A percentile compares a stretch with the other conserved stretches of the same genome.
phyloP scores from a whole-genome alignment of 164 flowering plant genomes.

The Aristolochia contorta region DNA sequence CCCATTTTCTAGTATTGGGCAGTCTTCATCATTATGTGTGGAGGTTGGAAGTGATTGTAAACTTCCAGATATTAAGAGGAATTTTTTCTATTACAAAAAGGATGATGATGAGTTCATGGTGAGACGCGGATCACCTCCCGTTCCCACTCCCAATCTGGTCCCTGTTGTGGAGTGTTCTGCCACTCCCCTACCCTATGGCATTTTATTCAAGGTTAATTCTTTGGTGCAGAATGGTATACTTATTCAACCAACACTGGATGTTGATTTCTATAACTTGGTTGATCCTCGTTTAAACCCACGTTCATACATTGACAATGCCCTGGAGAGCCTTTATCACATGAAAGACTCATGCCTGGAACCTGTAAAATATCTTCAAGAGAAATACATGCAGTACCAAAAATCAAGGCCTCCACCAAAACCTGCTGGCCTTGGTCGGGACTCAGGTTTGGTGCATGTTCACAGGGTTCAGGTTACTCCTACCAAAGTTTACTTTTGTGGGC shows the following conservation, averaged over 20 bases:
- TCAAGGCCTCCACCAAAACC: constrained; percentile 14
- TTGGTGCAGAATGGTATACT: constrained; percentile 75
- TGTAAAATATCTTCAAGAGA: constrained; percentile 44
- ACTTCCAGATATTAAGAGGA: constrained; percentile 41
- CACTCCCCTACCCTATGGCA: constrained; percentile 42
- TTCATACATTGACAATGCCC: constrained; percentile 40
- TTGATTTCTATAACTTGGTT: constrained; percentile 37
- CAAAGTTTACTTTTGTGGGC: constrained; percentile 66
- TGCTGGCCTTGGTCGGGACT: constrained; percentile 37
- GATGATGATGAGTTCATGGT: constrained; percentile 25
- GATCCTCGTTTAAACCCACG: constrained; percentile 29
- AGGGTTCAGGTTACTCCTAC: constrained; percentile 75
- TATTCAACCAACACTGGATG: constrained; percentile 50
- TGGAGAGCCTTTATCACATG: constrained; percentile 49
- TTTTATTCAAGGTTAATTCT: constrained; percentile 51
- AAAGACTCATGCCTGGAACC: constrained; percentile 84
- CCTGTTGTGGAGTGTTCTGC: constrained; percentile 54
- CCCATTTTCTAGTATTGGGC: constrained; percentile 46
- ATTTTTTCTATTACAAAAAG: constrained; percentile 39
- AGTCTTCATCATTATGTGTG: constrained; percentile 66
- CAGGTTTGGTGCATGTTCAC: constrained; percentile 58
- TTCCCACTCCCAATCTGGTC: constrained; percentile 31
- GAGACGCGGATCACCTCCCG: constrained; percentile 28
- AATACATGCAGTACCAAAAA: constrained; percentile 25
- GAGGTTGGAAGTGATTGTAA: constrained; percentile 34